These are phyloP conservation scores for Pythium periplocum DNA, from an alignment of 352 stramenopile species.

Conservation along the genomic window DNA sequence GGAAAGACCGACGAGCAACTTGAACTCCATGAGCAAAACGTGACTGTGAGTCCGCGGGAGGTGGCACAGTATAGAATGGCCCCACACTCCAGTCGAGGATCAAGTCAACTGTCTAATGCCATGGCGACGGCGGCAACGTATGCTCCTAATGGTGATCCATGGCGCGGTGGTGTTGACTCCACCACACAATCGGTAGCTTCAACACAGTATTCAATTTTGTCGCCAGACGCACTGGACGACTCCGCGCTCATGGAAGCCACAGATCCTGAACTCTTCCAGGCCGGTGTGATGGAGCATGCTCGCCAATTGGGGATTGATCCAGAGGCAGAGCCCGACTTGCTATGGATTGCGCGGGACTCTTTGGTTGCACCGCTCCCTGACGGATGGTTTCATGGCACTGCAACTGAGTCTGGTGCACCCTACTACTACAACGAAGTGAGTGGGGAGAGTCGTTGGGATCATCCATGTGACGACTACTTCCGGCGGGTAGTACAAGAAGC, in stretches of 20 bases:
- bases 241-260: constrained; percentile 48
- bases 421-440: constrained; percentile 83
- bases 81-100: too few relatives aligned
- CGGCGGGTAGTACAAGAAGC: constrained; percentile 38
- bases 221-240: constrained; percentile 9
- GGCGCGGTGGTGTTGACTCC: neutral
- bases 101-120: too few relatives aligned
- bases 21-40: neutral
- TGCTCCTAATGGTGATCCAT: neutral
- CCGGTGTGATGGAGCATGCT: constrained; percentile 69
- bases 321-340: constrained; percentile 35
- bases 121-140: neutral
- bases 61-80: neutral
- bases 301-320: constrained; percentile 66
- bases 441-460: constrained; percentile 79
- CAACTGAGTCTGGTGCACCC: constrained; percentile 45
- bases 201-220: constrained; percentile 5
- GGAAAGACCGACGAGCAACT: constrained; percentile 3
- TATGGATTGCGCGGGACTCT: constrained; percentile 76
- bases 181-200: constrained; percentile 7
- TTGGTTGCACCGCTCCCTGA: constrained; percentile 63
- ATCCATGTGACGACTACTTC: constrained; percentile 72
- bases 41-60: too few relatives aligned
- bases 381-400: constrained; percentile 64
- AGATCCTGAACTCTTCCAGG: constrained; percentile 65